Base-by-base conservation (phyloP, 2,329 filamentous ascomycete genomes). In the Myriosclerotinia curreyana region DNA sequence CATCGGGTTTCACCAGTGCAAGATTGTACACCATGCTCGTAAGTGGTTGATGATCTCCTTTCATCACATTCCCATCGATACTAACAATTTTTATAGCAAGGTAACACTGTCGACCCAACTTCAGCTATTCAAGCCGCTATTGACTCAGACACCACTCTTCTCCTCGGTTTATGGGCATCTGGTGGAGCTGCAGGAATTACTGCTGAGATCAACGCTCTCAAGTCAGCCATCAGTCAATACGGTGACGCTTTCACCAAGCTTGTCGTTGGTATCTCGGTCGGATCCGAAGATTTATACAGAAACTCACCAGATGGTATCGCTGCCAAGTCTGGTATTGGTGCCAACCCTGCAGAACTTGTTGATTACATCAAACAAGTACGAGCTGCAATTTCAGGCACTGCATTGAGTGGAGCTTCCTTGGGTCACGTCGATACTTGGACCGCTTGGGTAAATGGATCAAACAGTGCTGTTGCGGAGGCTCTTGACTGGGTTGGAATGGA, bases 401-500 rank as follows among this genome's bases (percentile, higher is more conserved):
- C 78, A 56, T 79, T 90, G 31, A 78, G 81, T 46, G 77, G 77
- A 31, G 82, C 80, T 53, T 80, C 84, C 22, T 80, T 96, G 66
- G 92, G 92, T 60, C 92, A 96, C 77, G 92, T 96, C 74, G 92
- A 96, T 75, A 96, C 92, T 60, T 96, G 91, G 91, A 92, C 88
- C 44, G 85, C 85, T 60, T 93, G 86, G 81, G 85, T 86, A 74
- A 92, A 96, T 76, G 76, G 78, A 60, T 84, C 87, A 73, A 96
- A 94, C 82, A 77, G 78, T 56, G 85, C 82, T 50, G 86, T 96
- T 65, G 86, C 91, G 65, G 80, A 86, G 12, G 85, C 83, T 49
- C 78, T 82, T 67, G 92, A 96, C 80, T 96, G 86, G 82, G 76
- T 96, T 66, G 92, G 92, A 69, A 85, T 94, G 75, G 91, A 96